A percentile compares a stretch with the other conserved stretches of the same genome.
Conservation (phyloP, 306 rosid genomes). For the Abrus pulchellus region DNA sequence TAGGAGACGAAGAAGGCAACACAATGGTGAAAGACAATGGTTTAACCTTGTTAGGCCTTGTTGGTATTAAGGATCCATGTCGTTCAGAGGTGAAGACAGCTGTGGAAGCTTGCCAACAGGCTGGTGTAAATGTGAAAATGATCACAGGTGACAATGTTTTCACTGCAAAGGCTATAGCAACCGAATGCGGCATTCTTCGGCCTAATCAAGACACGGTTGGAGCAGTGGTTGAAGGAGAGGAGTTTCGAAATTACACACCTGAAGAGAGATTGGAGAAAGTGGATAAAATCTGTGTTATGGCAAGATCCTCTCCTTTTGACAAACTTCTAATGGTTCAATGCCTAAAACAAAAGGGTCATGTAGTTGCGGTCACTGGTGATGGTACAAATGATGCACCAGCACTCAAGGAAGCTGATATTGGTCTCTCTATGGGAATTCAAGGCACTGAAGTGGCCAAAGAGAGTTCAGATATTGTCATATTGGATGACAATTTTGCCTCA, state of each 20-base stretch:
- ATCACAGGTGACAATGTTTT: slow-evolving; percentile 55
- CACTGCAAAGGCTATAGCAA: slow-evolving; percentile 56
- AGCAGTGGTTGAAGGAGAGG: slow-evolving; percentile 52
- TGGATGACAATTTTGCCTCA: slow-evolving; percentile 50
- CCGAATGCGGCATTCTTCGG: slow-evolving; percentile 49
- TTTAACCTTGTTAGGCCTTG: slow-evolving; percentile 47
- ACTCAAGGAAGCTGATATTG: slow-evolving; percentile 56
- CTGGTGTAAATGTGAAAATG: slow-evolving; percentile 54
- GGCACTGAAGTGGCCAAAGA: slow-evolving; percentile 56
- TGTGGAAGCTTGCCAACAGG: slow-evolving; percentile 47
- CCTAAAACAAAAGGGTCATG: slow-evolving; percentile 51
- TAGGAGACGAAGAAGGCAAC: slow-evolving; percentile 5
- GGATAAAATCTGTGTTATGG: slow-evolving; percentile 53
- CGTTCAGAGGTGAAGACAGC: slow-evolving; percentile 44
- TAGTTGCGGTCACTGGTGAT: slow-evolving; percentile 54
- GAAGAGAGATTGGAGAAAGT: slow-evolving; percentile 51
- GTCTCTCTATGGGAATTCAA: slow-evolving; percentile 56
- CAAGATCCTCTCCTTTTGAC: slow-evolving; percentile 55
- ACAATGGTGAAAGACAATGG: slow-evolving; percentile 33
- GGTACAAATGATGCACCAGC: slow-evolving; percentile 57
- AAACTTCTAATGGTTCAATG: slow-evolving; percentile 55
- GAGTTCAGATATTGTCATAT: slow-evolving; percentile 55
- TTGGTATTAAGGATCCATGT: slow-evolving; percentile 56
- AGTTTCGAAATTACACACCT: slow-evolving; percentile 47
- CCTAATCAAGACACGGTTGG: slow-evolving; percentile 24